A percentile compares a stretch with the other conserved stretches of the same genome.
Conservation (phyloP, 495 filamentous ascomycete genomes). For the Trichodelitschia bisporula region DNA sequence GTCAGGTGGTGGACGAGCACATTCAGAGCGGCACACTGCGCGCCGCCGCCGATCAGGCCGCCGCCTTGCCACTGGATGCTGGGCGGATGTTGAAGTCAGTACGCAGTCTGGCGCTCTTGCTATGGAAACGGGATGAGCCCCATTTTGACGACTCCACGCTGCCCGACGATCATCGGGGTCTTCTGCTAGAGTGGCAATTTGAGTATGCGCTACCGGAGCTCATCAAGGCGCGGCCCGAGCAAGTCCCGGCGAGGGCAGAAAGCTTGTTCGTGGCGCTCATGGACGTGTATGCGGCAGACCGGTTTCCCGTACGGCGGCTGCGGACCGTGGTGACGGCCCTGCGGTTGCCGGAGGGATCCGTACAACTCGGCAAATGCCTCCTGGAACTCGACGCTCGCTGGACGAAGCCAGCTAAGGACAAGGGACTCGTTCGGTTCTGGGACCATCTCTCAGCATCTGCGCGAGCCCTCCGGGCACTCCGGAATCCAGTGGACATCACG, state of each 20-base stretch:
- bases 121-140: no score
- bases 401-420: no score
- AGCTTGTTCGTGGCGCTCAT: conserved; percentile 5
- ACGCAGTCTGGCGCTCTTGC: no score
- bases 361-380: no score
- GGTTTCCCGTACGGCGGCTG: conserved; percentile 12
- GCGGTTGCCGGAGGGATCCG: conserved; percentile 4
- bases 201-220: conserved; percentile 14
- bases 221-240: no score
- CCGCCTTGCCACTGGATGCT: conserved; percentile 11
- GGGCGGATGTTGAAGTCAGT: no score
- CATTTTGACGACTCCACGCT: no score
- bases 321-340: conserved; percentile 5
- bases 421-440: conserved; percentile 3
- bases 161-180: conserved; percentile 16
- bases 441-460: conserved; percentile 33
- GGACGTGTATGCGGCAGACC: conserved; percentile 7
- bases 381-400: no score
- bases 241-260: no score
- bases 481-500: conserved; percentile 21
- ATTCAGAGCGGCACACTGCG: conserved; percentile 21
- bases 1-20: conserved; percentile 21
- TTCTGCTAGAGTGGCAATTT: conserved; percentile 33
- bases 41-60: conserved; percentile 11
- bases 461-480: conserved; percentile 27